phyloP scores from a whole-genome alignment of 257 asterid species.

The Orobanche coerulescens region DNA sequence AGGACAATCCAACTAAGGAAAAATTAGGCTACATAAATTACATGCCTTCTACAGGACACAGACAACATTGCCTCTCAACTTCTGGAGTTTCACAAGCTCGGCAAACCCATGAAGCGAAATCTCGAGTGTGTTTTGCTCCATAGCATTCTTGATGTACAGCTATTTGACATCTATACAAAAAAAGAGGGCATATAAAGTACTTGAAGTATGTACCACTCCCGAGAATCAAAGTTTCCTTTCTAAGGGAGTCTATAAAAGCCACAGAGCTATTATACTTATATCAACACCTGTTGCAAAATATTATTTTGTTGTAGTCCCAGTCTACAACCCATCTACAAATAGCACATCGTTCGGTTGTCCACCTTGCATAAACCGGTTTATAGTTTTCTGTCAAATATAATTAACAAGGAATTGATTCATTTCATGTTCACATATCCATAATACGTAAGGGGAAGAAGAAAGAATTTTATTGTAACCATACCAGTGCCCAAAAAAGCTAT shows the following conservation, averaged over 20 bases:
- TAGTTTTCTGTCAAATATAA: conserved; percentile 50
- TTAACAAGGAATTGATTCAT: not conserved
- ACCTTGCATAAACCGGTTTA: conserved; percentile 60
- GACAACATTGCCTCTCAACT: conserved; percentile 75
- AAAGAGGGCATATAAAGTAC: conserved; percentile 9
- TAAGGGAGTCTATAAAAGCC: not conserved
- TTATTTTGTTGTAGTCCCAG: conserved; percentile 91
- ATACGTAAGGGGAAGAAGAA: too few species aligned
- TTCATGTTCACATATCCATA: not conserved
- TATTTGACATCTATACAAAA: conserved; percentile 69
- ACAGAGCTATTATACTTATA: conserved; percentile 16
- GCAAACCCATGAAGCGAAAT: conserved; percentile 92
- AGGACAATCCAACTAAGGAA: not conserved
- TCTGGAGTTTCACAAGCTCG: conserved; percentile 90
- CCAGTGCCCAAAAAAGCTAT: conserved; percentile 8
- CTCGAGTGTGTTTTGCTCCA: conserved; percentile 51
- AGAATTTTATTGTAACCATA: too few species aligned
- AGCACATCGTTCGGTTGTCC: conserved; percentile 97
- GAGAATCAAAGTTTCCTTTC: conserved; percentile 8
- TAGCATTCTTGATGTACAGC: conserved; percentile 98
- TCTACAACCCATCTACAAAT: conserved; percentile 98
- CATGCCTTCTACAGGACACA: conserved; percentile 94
- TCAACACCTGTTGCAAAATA: conserved; percentile 87
- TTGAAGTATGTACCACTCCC: too few species aligned
- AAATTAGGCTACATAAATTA: conserved; percentile 7